Conservation (phyloP, 306 rosid genomes). For the Astragalus membranaceus region DNA sequence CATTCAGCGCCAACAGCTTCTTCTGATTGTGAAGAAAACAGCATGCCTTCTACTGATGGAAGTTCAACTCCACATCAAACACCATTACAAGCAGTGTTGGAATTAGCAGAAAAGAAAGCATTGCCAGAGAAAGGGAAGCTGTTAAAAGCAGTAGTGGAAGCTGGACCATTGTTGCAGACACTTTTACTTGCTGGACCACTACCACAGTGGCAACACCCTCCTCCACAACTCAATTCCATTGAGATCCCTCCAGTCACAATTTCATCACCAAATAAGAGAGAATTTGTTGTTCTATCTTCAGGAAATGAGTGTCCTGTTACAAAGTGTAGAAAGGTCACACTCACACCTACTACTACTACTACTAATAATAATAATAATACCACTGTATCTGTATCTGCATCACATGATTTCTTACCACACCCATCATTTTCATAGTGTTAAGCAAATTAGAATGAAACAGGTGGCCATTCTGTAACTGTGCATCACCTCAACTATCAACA, state of each 20-base stretch:
- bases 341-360: slow-evolving; percentile 7
- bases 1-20: slow-evolving; percentile 24
- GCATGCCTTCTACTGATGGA: slow-evolving; percentile 28
- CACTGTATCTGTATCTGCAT: neutral
- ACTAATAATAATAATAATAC: too few relatives aligned
- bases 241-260: slow-evolving; percentile 70
- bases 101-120: slow-evolving; percentile 41
- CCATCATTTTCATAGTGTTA: slow-evolving; percentile 26
- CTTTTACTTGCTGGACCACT: slow-evolving; percentile 85
- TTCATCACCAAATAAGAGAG: slow-evolving; percentile 45
- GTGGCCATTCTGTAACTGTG: slow-evolving; percentile 13
- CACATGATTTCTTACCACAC: slow-evolving; percentile 31
- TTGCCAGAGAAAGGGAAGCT: slow-evolving; percentile 83
- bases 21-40: slow-evolving; percentile 44
- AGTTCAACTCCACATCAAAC: slow-evolving; percentile 24
- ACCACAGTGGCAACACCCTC: slow-evolving; percentile 93
- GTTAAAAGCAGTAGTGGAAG: slow-evolving; percentile 76
- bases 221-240: slow-evolving; percentile 56
- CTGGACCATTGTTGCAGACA: slow-evolving; percentile 77
- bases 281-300: slow-evolving; percentile 20
- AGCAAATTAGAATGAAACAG: slow-evolving; percentile 26
- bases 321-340: slow-evolving; percentile 35
- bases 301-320: slow-evolving; percentile 21
- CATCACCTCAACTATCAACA: slow-evolving; percentile 24
- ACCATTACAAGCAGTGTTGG: slow-evolving; percentile 17